These are phyloP conservation scores for Euphrasia confusa DNA, from an alignment of 257 asterid species.

Conservation along the genomic window DNA sequence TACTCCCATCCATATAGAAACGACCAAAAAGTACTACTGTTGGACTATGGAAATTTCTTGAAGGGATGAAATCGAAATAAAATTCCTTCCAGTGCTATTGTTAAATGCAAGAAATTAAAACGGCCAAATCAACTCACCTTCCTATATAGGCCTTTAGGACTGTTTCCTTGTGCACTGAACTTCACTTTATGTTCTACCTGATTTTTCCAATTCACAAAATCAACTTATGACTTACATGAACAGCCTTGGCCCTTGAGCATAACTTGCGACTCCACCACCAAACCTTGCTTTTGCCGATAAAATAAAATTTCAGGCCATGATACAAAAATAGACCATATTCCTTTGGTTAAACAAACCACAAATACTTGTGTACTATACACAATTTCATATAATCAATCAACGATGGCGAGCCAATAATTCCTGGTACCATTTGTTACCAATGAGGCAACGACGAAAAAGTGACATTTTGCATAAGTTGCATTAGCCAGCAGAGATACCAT, in stretches of 20 bases:
- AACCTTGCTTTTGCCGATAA: conserved; percentile 19
- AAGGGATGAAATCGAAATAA: not conserved
- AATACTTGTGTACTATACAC: conserved; percentile 24
- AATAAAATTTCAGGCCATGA: conserved; percentile 24
- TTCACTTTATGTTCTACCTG: not conserved
- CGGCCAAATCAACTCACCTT: not conserved
- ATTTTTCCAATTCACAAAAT: conserved; percentile 9
- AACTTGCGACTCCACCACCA: conserved; percentile 27
- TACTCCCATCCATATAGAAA: not conserved
- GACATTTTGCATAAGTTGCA: conserved; percentile 22
- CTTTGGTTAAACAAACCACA: conserved; percentile 27
- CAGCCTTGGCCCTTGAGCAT: not conserved
- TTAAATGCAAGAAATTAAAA: not conserved
- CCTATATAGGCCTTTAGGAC: not conserved
- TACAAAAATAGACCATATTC: conserved; percentile 27
- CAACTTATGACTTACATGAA: conserved; percentile 9
- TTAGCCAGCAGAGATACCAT: conserved; percentile 19
- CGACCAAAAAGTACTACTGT: not conserved
- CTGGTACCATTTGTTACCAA: conserved; percentile 23
- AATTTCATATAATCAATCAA: conserved; percentile 30
- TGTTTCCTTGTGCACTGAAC: not conserved
- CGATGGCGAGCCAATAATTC: conserved; percentile 22
- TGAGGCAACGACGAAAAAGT: conserved; percentile 10
- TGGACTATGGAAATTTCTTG: not conserved
- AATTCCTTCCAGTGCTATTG: not conserved